Conservation (phyloP, 75 land plant genomes). For the Gnetum montanum region DNA sequence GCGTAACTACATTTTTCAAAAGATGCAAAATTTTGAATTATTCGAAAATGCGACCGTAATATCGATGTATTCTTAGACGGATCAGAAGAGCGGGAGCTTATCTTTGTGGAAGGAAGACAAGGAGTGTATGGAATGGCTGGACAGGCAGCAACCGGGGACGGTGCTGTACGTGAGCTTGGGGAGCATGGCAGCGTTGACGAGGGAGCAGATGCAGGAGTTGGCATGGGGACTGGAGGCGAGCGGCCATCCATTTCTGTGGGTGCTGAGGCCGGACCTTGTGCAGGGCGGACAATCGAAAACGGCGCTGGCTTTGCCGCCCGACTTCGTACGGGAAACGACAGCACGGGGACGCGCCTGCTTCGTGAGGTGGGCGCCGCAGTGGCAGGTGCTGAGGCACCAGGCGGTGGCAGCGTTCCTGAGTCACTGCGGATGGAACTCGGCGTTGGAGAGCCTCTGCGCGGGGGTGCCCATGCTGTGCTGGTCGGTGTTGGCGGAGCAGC, state of each 20-base stretch:
- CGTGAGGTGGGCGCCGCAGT: slow-evolving; percentile 16
- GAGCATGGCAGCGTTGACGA: slow-evolving; percentile 6
- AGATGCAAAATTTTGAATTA: too few species aligned
- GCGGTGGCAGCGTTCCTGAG: slow-evolving; percentile 9
- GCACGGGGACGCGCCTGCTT: background rate
- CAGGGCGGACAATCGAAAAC: too few species aligned
- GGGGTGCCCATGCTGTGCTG: background rate
- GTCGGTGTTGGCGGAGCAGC: background rate
- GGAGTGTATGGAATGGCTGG: slow-evolving; percentile 11
- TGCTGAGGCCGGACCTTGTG: background rate
- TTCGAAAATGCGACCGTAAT: too few species aligned
- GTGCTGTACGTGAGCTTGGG: slow-evolving; percentile 13
- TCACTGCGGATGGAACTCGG: slow-evolving; percentile 7
- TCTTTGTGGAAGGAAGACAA: slow-evolving; percentile 6
- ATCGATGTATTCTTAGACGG: too few species aligned
- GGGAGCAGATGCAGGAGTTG: slow-evolving; percentile 12
- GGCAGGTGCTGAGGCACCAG: slow-evolving; percentile 7
- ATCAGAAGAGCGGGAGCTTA: too few species aligned
- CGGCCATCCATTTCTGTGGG: slow-evolving; percentile 11
- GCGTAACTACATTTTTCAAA: too few species aligned
- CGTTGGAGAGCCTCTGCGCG: background rate
- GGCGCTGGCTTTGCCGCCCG: slow-evolving; percentile 2
- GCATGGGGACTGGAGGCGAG: slow-evolving; percentile 13
- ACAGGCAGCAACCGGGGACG: background rate
- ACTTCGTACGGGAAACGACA: background rate